Conservation (phyloP, 768 basidiomycete genomes). For the Lactarius pseudohatsudake region DNA sequence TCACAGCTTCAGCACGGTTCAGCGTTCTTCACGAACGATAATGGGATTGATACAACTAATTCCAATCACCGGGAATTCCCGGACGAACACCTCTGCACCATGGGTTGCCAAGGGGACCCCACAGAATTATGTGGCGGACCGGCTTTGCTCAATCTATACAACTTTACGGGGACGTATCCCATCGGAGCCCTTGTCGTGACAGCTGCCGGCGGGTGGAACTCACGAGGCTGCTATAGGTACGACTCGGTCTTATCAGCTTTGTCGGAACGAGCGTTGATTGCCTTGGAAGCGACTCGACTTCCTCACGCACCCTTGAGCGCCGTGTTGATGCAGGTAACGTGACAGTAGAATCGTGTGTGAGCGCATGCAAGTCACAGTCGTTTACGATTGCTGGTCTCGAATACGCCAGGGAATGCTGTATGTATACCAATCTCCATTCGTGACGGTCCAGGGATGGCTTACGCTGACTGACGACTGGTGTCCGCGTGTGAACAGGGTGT, state of each 20-base stretch:
- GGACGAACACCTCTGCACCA: not conserved
- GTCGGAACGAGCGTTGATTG: not conserved
- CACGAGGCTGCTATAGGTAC: constrained; percentile 1
- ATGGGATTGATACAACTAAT: not conserved
- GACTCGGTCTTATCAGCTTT: not conserved
- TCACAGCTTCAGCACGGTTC: not conserved
- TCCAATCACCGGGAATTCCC: not conserved
- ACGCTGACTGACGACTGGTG: too few species aligned
- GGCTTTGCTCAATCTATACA: not conserved
- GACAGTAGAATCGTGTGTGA: constrained; percentile 12
- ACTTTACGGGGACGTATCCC: not conserved
- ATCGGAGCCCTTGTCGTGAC: not conserved
- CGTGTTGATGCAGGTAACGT: constrained; percentile 9
- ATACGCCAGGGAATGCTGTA: constrained; percentile 15
- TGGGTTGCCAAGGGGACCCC: not conserved
- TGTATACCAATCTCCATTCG: not conserved
- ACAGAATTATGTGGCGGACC: not conserved
- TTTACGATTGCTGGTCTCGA: constrained; percentile 13
- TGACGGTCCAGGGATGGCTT: too few species aligned
- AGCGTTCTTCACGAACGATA: not conserved
- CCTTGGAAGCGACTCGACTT: not conserved
- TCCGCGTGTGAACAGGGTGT: constrained; percentile 1
- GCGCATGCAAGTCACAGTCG: not conserved
- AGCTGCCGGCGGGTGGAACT: not conserved
- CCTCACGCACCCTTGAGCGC: constrained; percentile 7